A percentile compares a stretch with the other conserved stretches of the same genome.
Evolutionary conservation across 2,329 filamentous ascomycete genomes (phyloP).

Genomic region (Epichloe festucae): DNA sequence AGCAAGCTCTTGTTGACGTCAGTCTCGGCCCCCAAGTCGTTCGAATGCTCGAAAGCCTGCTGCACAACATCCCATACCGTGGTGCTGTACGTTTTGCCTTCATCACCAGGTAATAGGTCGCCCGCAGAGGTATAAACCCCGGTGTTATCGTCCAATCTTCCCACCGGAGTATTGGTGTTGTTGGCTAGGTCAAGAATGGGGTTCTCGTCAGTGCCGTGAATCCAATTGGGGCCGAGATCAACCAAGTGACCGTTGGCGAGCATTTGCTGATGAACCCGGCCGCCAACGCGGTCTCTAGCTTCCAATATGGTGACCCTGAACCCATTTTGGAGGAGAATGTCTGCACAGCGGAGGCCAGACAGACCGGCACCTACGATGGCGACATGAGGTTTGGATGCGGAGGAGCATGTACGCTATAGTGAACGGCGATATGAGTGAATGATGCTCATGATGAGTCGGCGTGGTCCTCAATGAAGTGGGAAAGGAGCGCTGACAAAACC

Average conservation of each 20-base stretch:
- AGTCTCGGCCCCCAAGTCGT: constrained; percentile 38
- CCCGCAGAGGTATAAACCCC: constrained; percentile 46
- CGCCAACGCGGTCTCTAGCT: constrained; percentile 53
- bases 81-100: constrained; percentile 34
- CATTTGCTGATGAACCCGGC: constrained; percentile 42
- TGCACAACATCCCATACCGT: constrained; percentile 57
- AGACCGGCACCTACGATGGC: constrained; percentile 60
- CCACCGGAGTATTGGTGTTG: constrained; percentile 39
- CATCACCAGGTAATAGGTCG: constrained; percentile 29
- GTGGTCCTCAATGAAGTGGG: not conserved
- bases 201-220: constrained; percentile 60
- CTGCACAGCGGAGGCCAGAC: constrained; percentile 57
- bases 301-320: constrained; percentile 58
- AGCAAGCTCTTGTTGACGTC: constrained; percentile 32
- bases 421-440: not conserved
- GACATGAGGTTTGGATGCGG: constrained; percentile 34
- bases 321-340: constrained; percentile 50
- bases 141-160: constrained; percentile 37
- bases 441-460: not conserved
- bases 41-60: constrained; percentile 54
- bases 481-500: not conserved
- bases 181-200: constrained; percentile 55
- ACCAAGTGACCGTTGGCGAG: constrained; percentile 35
- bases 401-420: constrained; percentile 10
- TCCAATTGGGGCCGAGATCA: constrained; percentile 67